Conservation (phyloP, 2,329 filamentous ascomycete genomes). For the Blastomyces silverae region DNA sequence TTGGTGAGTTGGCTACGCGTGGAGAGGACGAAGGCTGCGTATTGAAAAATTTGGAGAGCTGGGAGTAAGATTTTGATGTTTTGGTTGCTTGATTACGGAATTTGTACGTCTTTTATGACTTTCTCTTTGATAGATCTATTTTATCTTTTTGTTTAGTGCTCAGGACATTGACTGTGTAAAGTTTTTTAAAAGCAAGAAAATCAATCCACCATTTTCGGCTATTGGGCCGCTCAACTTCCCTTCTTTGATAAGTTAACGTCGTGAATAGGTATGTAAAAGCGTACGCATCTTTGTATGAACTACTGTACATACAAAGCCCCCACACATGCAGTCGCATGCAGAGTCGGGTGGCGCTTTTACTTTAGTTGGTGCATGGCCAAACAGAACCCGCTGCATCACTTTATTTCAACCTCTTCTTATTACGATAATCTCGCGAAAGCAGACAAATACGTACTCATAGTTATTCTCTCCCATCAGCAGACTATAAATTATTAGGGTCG, state of each 20-base stretch:
- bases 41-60: slow-evolving; percentile 53
- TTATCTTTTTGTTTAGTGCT: not conserved
- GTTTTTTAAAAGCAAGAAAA: not conserved
- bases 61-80: slow-evolving; percentile 26
- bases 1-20: slow-evolving; percentile 61
- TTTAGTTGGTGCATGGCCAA: not conserved
- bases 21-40: slow-evolving; percentile 53
- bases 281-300: not conserved
- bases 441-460: not conserved
- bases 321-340: too few species aligned
- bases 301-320: too few species aligned
- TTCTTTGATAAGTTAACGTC: not conserved
- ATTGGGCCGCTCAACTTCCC: not conserved
- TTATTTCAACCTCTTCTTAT: not conserved
- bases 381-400: not conserved
- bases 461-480: not conserved
- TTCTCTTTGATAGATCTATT: not conserved
- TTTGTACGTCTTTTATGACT: not conserved
- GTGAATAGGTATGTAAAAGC: too few species aligned
- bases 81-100: not conserved
- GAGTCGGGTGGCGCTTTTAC: too few species aligned
- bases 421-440: not conserved
- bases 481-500: not conserved
- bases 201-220: not conserved
- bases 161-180: not conserved